A percentile compares a stretch with the other conserved stretches of the same genome.
phyloP scores from a whole-genome alignment of 2,329 filamentous ascomycete species.

The Fusarium domesticum region DNA sequence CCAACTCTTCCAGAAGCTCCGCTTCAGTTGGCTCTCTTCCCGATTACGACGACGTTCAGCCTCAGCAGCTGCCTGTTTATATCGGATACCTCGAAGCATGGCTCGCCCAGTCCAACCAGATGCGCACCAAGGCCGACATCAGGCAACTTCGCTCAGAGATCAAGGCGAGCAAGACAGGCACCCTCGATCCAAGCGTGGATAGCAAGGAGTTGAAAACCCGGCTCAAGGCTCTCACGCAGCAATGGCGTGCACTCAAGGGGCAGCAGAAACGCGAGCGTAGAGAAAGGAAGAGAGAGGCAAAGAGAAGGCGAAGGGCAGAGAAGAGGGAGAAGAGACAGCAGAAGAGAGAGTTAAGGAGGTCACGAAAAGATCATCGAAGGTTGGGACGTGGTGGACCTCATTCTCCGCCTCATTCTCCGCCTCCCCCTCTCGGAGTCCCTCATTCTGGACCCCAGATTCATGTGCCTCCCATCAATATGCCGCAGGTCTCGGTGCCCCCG shows the following conservation, averaged over 20 bases:
- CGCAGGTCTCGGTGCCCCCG: neutral
- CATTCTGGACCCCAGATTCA: constrained; percentile 2
- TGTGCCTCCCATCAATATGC: constrained; percentile 5
- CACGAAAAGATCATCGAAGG: constrained; percentile 32
- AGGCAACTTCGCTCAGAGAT: constrained; percentile 43
- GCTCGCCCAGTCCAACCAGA: constrained; percentile 48
- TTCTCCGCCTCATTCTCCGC: constrained; percentile 3
- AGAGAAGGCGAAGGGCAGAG: constrained; percentile 31
- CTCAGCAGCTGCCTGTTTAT: constrained; percentile 47
- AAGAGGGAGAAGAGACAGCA: constrained; percentile 33
- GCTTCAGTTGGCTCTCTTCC: constrained; percentile 51
- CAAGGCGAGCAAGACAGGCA: constrained; percentile 35
- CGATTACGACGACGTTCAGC: constrained; percentile 49
- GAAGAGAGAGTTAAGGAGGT: constrained; percentile 30
- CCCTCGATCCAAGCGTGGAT: constrained; percentile 11
- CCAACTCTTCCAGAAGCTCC: constrained; percentile 35
- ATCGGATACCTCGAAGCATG: constrained; percentile 45
- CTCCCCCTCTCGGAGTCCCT: constrained; percentile 9
- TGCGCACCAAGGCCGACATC: constrained; percentile 46
- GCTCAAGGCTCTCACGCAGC: constrained; percentile 43
- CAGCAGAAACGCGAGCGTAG: constrained; percentile 31
- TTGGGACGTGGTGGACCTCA: constrained; percentile 10
- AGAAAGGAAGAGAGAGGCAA: constrained; percentile 32
- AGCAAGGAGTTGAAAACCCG: constrained; percentile 40
- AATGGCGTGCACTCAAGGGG: constrained; percentile 39